Base-by-base conservation (phyloP, 352 stramenopile genomes). In the Lagenidium giganteum region DNA sequence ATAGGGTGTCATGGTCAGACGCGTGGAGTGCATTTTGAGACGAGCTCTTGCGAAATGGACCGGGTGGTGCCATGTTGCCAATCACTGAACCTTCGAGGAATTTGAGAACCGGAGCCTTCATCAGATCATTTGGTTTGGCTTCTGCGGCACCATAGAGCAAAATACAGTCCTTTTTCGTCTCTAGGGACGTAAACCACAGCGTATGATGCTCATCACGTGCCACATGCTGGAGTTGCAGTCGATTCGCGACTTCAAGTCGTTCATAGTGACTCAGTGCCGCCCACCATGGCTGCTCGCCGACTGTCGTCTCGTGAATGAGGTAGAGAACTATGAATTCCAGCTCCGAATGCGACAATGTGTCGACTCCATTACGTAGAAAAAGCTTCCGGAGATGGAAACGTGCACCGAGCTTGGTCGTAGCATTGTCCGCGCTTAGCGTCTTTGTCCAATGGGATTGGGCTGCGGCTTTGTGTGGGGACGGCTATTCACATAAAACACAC, bases 221-320 rank as follows among this genome's bases (percentile, higher is more conserved):
- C 5, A 62, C 21, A 25, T 62, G 53, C 18, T 47, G 34, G 6
- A 62, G 47, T 16, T 52, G 29, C 14, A 62, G 47, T 18, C 33
- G 27, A 28, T 50, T 62, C 34, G 50, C 53, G 12, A 62, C 37
- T 42, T 62, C 53, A 27, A 62, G 53, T n/a, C 47, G 53, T 27
- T 62, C 53, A 24, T 53, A 56, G 1, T 47, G 23, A 0, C 36
- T 62, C 6, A 62, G 35, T 6, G 46, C 45, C 1, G 47, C 53
- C 53, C 53, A 62, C 53, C 53, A 62, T 1, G 53, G 46, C 37
- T 62, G 53, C 47, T 62, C 53, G 8, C 24, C 35, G 36, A 62
- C 53, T 16, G 53, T 62, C 12, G 53, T 62, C 42, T 62, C 53
- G 47, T 62, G 37, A 1, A 53, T 25, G 23, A 62, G 47, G 26